Conservation (phyloP, 2,329 filamentous ascomycete species). For the Aureobasidium sp. region DNA sequence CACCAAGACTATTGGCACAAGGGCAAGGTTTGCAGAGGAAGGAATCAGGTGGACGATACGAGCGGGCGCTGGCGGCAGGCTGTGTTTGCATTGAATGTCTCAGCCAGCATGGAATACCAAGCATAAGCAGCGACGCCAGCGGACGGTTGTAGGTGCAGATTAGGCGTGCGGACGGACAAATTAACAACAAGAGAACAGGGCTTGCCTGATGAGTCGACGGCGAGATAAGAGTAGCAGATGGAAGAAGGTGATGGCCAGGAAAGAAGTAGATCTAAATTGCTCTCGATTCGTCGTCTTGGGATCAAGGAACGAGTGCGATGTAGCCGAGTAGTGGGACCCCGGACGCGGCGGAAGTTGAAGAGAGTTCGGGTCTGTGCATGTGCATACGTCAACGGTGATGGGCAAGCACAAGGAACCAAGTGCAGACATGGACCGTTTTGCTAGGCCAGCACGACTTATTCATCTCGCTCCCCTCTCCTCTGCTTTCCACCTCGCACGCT, state of each 20-base stretch:
- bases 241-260: not conserved
- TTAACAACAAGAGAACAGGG: not conserved
- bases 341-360: not conserved
- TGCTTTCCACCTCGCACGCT: not conserved
- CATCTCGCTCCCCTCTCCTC: not conserved
- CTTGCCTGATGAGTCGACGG: not conserved
- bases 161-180: not conserved
- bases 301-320: not conserved
- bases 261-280: not conserved
- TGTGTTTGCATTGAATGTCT: not conserved
- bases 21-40: not conserved
- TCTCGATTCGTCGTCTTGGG: not conserved
- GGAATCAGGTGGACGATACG: not conserved
- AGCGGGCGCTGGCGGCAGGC: not conserved
- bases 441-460: not conserved
- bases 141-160: slow-evolving; percentile 4
- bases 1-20: not conserved
- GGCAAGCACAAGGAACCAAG: not conserved
- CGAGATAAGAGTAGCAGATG: not conserved
- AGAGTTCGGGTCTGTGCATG: not conserved
- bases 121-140: not conserved
- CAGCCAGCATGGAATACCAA: not conserved
- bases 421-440: too few relatives aligned
- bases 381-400: not conserved
- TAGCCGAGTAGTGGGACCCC: too few relatives aligned